These are phyloP conservation scores for Sordariomycetes sp. DNA, from an alignment of 2,329 filamentous ascomycete species.

Conservation along the genomic window DNA sequence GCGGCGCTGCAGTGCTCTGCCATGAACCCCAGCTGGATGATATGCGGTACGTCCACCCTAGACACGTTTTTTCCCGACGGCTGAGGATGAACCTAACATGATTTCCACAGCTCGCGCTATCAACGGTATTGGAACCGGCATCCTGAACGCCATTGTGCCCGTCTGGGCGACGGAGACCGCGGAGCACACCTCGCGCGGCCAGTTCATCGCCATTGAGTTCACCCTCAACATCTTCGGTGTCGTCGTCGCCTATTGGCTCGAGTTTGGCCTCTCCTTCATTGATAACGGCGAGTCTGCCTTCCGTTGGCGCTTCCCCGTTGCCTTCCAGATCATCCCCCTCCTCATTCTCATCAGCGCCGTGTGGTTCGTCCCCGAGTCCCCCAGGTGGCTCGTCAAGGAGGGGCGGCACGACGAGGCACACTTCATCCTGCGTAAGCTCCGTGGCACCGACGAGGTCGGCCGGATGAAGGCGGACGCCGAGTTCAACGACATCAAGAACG, in stretches of 20 bases:
- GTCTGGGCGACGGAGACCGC: conserved; percentile 64
- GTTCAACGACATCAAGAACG: conserved; percentile 56
- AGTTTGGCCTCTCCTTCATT: conserved; percentile 45
- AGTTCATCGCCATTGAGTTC: conserved; percentile 63
- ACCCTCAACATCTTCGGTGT: conserved; percentile 65
- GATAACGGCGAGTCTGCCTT: conserved; percentile 46
- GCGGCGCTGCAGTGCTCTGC: conserved; percentile 56
- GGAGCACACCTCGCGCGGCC: conserved; percentile 55
- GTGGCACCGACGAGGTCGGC: conserved; percentile 45
- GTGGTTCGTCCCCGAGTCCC: conserved; percentile 62
- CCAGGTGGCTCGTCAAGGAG: conserved; percentile 55
- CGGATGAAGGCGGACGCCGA: conserved; percentile 47
- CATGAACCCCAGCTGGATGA: conserved; percentile 60
- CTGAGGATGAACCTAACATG: not conserved
- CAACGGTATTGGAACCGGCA: conserved; percentile 58
- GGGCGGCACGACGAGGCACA: conserved; percentile 57
- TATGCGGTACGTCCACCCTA: conserved; percentile 40
- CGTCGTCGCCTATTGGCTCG: conserved; percentile 24
- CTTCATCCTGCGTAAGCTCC: conserved; percentile 53
- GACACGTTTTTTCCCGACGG: not conserved
- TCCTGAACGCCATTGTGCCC: conserved; percentile 59
- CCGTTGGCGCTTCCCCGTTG: conserved; percentile 59
- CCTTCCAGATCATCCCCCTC: conserved; percentile 58
- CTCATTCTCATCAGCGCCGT: conserved; percentile 42
- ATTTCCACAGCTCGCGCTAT: conserved; percentile 36